Conservation (phyloP, 345 rosid species). For the Eucalyptus erythrocorys region DNA sequence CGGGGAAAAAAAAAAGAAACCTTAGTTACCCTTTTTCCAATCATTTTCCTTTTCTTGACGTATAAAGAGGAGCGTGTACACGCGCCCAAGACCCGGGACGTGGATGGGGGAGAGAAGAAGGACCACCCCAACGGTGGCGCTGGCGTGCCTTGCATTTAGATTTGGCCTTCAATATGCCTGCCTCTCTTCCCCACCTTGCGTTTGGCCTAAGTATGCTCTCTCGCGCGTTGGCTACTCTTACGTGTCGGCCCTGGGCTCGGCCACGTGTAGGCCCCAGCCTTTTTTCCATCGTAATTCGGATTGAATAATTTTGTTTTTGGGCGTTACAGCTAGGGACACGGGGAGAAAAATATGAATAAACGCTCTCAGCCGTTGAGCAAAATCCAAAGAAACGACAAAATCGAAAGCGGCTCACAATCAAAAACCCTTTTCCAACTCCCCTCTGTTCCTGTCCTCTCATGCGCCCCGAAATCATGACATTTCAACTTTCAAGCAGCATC, state of each 20-base stretch:
- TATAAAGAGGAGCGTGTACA: no score
- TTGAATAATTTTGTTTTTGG: not conserved
- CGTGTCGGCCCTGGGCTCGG: not conserved
- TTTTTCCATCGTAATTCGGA: not conserved
- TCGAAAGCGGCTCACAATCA: not conserved
- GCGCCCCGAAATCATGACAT: not conserved
- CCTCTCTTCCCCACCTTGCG: no score
- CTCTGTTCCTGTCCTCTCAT: not conserved
- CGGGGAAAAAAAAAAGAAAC: no score
- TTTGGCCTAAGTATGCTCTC: no score
- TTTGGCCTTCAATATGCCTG: no score
- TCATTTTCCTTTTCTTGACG: no score
- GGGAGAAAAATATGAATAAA: not conserved
- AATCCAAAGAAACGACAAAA: not conserved
- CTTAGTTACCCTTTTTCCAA: no score
- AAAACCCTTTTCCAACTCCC: not conserved
- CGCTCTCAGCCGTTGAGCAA: not conserved
- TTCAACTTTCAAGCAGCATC: not conserved
- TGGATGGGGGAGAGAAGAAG: no score
- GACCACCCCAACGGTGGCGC: no score
- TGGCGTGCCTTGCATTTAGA: no score
- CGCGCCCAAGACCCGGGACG: no score
- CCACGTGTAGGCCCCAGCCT: not conserved
- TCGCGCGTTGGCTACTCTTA: not conserved
- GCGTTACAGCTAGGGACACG: not conserved